Percentiles rank a stretch among this genome's conserved stretches.
Evolutionary conservation across 192 early-diverging fungal genomes (phyloP).

Genomic region (Backusella parvicylindrica): DNA sequence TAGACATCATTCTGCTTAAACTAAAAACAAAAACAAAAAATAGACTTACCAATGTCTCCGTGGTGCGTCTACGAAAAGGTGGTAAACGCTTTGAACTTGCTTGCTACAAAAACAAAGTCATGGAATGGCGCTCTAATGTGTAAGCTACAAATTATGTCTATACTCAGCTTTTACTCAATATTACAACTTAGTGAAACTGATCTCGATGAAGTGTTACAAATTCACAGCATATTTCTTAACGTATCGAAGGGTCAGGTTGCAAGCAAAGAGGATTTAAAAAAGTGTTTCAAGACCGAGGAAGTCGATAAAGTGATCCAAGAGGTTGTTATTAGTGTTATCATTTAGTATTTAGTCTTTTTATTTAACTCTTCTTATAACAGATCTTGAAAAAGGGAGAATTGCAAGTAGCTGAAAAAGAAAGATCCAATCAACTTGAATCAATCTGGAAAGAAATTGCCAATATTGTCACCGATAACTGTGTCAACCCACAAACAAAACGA

Average conservation of each 20-base stretch:
- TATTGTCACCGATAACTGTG: slow-evolving; percentile 91
- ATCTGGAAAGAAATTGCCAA: slow-evolving; percentile 93
- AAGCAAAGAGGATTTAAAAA: slow-evolving; percentile 79
- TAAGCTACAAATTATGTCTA: slow-evolving; percentile 37
- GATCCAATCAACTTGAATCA: slow-evolving; percentile 77
- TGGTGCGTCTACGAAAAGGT: slow-evolving; percentile 93
- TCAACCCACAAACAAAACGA: slow-evolving; percentile 93
- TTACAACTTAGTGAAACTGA: slow-evolving; percentile 75
- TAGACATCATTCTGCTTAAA: not conserved
- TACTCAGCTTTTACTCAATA: not conserved
- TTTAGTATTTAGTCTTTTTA: not conserved
- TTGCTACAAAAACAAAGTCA: slow-evolving; percentile 98
- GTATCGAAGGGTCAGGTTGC: slow-evolving; percentile 97
- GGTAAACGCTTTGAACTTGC: slow-evolving; percentile 98
- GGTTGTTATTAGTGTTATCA: slow-evolving; percentile 18
- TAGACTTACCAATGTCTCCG: slow-evolving; percentile 92
- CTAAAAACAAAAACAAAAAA: not conserved
- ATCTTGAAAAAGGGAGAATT: slow-evolving; percentile 95
- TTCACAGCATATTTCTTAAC: slow-evolving; percentile 89
- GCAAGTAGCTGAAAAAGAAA: slow-evolving; percentile 96
- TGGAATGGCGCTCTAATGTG: slow-evolving; percentile 92
- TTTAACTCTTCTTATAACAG: slow-evolving; percentile 34
- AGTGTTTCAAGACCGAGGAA: slow-evolving; percentile 88
- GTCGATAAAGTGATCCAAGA: slow-evolving; percentile 75
- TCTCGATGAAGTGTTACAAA: slow-evolving; percentile 95